A percentile compares a stretch with the other conserved stretches of the same genome.
phyloP scores from a whole-genome alignment of 441 rosid genomes.

The Populus tomentosa region DNA sequence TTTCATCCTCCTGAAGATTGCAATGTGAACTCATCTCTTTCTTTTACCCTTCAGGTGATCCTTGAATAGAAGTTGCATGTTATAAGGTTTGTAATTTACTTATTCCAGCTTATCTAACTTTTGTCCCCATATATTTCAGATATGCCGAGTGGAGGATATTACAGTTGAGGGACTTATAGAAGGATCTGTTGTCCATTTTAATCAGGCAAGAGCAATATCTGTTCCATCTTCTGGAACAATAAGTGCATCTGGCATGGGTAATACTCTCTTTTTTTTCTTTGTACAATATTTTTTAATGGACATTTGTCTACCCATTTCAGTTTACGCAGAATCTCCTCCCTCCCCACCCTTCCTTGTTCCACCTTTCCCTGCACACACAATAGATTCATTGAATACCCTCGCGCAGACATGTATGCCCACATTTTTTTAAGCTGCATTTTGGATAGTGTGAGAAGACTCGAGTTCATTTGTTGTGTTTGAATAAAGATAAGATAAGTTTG shows the following conservation, averaged over 20 bases:
- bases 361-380: not conserved
- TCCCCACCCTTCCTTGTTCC: not conserved
- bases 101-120: too few species aligned
- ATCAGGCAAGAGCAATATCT: conserved; percentile 62
- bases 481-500: conserved; percentile 4
- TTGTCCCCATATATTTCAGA: too few species aligned
- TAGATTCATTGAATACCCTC: not conserved
- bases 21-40: too few species aligned
- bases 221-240: conserved; percentile 74
- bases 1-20: too few species aligned
- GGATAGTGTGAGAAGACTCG: not conserved
- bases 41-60: too few species aligned
- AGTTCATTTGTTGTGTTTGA: conserved; percentile 12
- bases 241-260: conserved; percentile 94
- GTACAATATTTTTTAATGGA: conserved; percentile 13
- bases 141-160: too few species aligned
- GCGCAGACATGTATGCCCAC: too few species aligned
- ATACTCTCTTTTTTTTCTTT: conserved; percentile 25
- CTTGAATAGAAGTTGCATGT: too few species aligned
- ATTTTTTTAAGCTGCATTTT: not conserved
- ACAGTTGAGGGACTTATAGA: too few species aligned
- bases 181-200: too few species aligned
- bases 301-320: not conserved
- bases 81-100: too few species aligned
- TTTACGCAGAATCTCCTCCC: not conserved